phyloP scores from a whole-genome alignment of 2,329 filamentous ascomycete genomes.

The Neofusicoccum ribis region DNA sequence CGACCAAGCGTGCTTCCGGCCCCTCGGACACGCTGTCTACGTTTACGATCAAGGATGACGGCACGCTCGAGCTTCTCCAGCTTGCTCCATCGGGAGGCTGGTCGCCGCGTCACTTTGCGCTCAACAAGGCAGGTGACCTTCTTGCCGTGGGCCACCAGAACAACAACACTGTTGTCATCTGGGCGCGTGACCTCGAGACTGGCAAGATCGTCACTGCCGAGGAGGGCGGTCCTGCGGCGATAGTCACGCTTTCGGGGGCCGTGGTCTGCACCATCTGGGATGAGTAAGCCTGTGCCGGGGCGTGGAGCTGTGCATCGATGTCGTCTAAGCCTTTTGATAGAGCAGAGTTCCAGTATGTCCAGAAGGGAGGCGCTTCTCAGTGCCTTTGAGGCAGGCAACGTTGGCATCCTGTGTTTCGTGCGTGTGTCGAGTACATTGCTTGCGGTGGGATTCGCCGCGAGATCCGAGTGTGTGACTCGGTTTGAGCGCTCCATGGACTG shows the following conservation, averaged over 20 bases:
- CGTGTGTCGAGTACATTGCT: too few relatives aligned
- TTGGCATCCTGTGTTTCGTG: too few relatives aligned
- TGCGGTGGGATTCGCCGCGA: not conserved
- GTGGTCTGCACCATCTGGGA: constrained; percentile 40
- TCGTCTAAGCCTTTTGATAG: not conserved
- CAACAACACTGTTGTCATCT: constrained; percentile 61
- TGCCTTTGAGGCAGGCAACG: too few relatives aligned
- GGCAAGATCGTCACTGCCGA: constrained; percentile 57
- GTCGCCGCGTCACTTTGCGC: constrained; percentile 66
- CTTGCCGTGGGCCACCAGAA: constrained; percentile 67
- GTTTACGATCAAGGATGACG: constrained; percentile 60
- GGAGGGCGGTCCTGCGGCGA: constrained; percentile 45
- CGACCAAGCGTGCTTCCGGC: constrained; percentile 25
- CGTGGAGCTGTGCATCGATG: too few relatives aligned
- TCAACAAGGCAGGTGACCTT: constrained; percentile 64
- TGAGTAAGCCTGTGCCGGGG: constrained; percentile 20
- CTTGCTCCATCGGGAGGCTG: constrained; percentile 64
- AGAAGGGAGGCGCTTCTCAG: too few relatives aligned
- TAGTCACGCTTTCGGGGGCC: constrained; percentile 29
- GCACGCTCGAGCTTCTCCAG: constrained; percentile 57
- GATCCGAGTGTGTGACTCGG: not conserved
- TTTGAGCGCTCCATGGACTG: not conserved
- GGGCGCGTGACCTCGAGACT: constrained; percentile 58
- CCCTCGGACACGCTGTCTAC: constrained; percentile 62
- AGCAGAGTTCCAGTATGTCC: not conserved